Percentiles rank a stretch among this genome's conserved stretches.
These are phyloP conservation scores for Neoascochyta sp. DNA, from an alignment of 2,329 filamentous ascomycete species.

Conservation along the genomic window DNA sequence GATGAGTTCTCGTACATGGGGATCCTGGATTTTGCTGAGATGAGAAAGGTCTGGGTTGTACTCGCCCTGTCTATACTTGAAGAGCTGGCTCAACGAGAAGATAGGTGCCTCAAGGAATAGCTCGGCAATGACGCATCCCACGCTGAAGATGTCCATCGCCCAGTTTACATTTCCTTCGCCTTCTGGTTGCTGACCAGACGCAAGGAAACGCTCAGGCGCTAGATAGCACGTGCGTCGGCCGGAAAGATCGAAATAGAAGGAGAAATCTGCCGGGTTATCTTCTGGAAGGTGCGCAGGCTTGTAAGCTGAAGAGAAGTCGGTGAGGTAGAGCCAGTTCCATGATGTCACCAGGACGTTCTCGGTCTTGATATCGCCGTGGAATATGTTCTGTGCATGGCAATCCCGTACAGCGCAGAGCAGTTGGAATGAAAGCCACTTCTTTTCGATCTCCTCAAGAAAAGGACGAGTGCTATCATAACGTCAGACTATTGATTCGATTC, in stretches of 20 bases:
- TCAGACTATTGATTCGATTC: too few relatives aligned
- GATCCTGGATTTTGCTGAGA: slow-evolving; percentile 81
- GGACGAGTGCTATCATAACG: slow-evolving; percentile 71
- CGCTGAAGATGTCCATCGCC: slow-evolving; percentile 99
- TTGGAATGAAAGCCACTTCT: slow-evolving; percentile 98
- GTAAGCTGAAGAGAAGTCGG: slow-evolving; percentile 95
- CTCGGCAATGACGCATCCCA: slow-evolving; percentile 93
- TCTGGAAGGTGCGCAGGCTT: slow-evolving; percentile 92
- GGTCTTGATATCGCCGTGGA: slow-evolving; percentile 97
- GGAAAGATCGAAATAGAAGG: slow-evolving; percentile 94
- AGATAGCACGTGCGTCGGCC: slow-evolving; percentile 90
- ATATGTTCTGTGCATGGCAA: slow-evolving; percentile 83
- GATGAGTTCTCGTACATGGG: slow-evolving; percentile 82
- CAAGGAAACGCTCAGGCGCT: slow-evolving; percentile 86
- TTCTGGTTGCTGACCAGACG: slow-evolving; percentile 63
- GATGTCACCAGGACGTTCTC: slow-evolving; percentile 96
- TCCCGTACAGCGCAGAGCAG: slow-evolving; percentile 88
- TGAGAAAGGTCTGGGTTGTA: slow-evolving; percentile 83
- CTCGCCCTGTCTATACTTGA: slow-evolving; percentile 87
- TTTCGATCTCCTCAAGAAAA: slow-evolving; percentile 95
- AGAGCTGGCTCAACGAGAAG: slow-evolving; percentile 95
- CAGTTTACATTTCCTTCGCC: slow-evolving; percentile 65
- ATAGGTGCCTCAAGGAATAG: slow-evolving; percentile 92
- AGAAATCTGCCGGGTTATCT: slow-evolving; percentile 95
- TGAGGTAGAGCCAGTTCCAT: slow-evolving; percentile 98